Percentiles rank a stretch among this genome's conserved stretches.
Evolutionary conservation across 2,329 filamentous ascomycete genomes (phyloP).

Genomic region (Alternaria conjuncta): DNA sequence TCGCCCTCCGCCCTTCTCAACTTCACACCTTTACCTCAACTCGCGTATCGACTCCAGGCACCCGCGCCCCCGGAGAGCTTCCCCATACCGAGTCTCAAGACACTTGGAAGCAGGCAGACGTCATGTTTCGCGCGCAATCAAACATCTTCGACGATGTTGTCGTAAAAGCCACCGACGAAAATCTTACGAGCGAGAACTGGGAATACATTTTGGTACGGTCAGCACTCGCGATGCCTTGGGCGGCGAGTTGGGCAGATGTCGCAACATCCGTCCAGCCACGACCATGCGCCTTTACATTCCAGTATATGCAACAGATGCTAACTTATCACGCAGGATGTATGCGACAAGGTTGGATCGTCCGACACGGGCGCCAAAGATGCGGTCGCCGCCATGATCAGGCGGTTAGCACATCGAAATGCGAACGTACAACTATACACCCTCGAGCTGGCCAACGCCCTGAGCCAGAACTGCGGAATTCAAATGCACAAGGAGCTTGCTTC

Average conservation of each 20-base stretch:
- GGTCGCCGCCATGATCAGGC: slow-evolving; percentile 88
- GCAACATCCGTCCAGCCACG: neutral
- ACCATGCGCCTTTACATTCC: neutral
- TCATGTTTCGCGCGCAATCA: slow-evolving; percentile 62
- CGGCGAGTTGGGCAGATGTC: neutral
- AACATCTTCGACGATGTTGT: slow-evolving; percentile 75
- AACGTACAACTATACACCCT: slow-evolving; percentile 96
- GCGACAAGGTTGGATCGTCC: slow-evolving; percentile 62
- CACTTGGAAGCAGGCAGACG: slow-evolving; percentile 20
- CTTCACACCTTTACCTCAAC: neutral
- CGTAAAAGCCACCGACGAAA: slow-evolving; percentile 93
- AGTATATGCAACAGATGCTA: slow-evolving; percentile 4
- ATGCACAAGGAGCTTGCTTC: slow-evolving; percentile 91
- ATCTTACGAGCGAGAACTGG: slow-evolving; percentile 85
- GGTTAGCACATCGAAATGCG: slow-evolving; percentile 89
- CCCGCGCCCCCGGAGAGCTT: slow-evolving; percentile 7
- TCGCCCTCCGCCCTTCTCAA: neutral
- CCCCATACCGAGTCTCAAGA: neutral
- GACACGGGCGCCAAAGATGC: slow-evolving; percentile 76
- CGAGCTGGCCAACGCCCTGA: slow-evolving; percentile 85
- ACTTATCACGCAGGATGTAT: slow-evolving; percentile 61
- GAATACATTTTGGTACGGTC: slow-evolving; percentile 67
- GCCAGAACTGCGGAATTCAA: slow-evolving; percentile 85
- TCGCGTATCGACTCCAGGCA: slow-evolving; percentile 9
- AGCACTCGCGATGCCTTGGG: neutral